phyloP scores from a whole-genome alignment of 2,329 filamentous ascomycete species.

The Colletotrichum sp. region DNA sequence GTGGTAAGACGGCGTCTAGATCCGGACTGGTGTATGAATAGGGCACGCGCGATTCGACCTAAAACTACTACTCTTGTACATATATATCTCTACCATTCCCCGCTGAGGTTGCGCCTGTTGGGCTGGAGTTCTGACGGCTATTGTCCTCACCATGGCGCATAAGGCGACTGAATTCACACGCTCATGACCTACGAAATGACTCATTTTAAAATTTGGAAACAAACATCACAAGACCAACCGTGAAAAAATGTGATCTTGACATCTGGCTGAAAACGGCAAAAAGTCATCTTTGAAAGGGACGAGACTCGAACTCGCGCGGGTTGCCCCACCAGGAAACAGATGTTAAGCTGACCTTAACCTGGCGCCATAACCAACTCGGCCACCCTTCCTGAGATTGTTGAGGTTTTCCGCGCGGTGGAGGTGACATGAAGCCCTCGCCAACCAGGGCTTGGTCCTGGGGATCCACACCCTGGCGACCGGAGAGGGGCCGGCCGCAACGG shows the following conservation, averaged over 20 bases:
- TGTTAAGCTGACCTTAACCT: slow-evolving; percentile 23
- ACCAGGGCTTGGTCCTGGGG: background rate
- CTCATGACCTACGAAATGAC: background rate
- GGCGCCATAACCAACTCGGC: slow-evolving; percentile 23
- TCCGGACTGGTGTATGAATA: background rate
- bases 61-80: background rate
- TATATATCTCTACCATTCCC: background rate
- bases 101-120: background rate
- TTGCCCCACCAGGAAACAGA: slow-evolving; percentile 23
- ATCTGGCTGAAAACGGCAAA: background rate
- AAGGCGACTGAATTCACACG: background rate
- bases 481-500: background rate
- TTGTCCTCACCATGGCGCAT: background rate
- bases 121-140: background rate
- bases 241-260: too few relatives aligned
- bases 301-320: slow-evolving; percentile 23
- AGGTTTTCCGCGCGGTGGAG: background rate
- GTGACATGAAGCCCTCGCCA: background rate
- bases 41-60: background rate
- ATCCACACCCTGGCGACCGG: background rate
- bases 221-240: background rate
- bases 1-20: slow-evolving; percentile 37
- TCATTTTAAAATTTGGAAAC: background rate
- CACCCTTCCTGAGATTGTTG: slow-evolving; percentile 13
- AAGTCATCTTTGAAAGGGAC: slow-evolving; percentile 1